Percentiles rank a stretch among this genome's conserved stretches.
These are phyloP conservation scores for Bryopsis sp. DNA, from an alignment of 139 green algal genomes.

Conservation along the genomic window DNA sequence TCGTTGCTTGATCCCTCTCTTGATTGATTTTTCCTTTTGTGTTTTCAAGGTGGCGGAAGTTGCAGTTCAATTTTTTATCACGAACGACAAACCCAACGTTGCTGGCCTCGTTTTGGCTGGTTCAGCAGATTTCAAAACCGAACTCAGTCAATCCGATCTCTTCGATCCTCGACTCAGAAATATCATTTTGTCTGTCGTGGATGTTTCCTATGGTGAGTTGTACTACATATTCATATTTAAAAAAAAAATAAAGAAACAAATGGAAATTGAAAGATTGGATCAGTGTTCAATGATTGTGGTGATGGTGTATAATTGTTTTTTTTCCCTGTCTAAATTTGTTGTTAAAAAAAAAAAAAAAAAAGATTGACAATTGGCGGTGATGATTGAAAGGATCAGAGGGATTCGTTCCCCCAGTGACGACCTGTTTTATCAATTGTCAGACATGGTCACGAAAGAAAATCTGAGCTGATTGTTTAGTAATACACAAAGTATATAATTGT, in stretches of 20 bases:
- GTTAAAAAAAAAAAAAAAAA: no score
- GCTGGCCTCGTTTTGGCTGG: slow-evolving; percentile 89
- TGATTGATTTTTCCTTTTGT: background rate
- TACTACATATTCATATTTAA: background rate
- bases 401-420: no score
- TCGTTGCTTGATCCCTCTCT: slow-evolving; percentile 6
- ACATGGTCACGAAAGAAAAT: no score
- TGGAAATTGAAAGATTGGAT: no score
- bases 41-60: slow-evolving; percentile 66
- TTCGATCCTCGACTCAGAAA: slow-evolving; percentile 89
- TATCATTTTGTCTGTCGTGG: slow-evolving; percentile 86
- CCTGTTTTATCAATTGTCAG: no score
- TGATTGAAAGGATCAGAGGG: no score
- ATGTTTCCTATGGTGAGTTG: slow-evolving; percentile 88
- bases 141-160: slow-evolving; percentile 88
- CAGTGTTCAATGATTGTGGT: no score
- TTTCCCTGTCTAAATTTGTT: no score
- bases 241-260: background rate
- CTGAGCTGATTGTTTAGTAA: no score
- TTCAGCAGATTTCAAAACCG: slow-evolving; percentile 96
- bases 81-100: slow-evolving; percentile 80
- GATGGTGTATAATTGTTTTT: no score
- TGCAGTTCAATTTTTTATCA: slow-evolving; percentile 88
- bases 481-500: no score
- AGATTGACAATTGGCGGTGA: no score